Evolutionary conservation across 208 protist genomes (phyloP), one percentile per base, ranked within the genome.

Genomic region (Strigomonas galati): DNA sequence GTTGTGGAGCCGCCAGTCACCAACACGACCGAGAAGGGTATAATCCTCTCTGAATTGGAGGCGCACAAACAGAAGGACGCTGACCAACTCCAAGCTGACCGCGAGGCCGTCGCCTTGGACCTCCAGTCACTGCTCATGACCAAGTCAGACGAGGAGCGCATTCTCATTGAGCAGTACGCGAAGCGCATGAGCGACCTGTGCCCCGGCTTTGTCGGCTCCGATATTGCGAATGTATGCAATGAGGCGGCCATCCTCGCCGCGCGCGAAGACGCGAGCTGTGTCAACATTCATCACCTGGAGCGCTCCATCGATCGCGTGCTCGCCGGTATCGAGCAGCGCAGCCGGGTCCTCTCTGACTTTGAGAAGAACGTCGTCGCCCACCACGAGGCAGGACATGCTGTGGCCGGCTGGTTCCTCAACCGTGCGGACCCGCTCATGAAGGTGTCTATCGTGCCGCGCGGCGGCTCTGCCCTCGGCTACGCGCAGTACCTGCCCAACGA

Each of bases 371-470:
- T 93, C 9, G 94, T 99, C 6, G 98, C 98, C 15, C 97, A 99
- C 76, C 98, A 99, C 82, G 98, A 99, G 84, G 97, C 98, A 7
- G 98, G 98, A 2, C 98, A 99, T 74, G 98, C 97, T 27, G 85
- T 99, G 10, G 88, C 76, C 26, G 95, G 96, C 21, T 99, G 98
- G 98, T 99, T 98, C 81, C 87, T 99, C 3, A 85, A 98, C 73
- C 85, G 98, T 62, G 88, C 97, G 0, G 89, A 98, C 57, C 98
- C 98, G 43, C 79, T 99, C 26, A 91, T 99, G 62, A 99, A 99
- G 71, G 96, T 98, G 26, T 98, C 96, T 7, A 99, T 99, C 52
- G 91, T 99, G 37, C 98, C 98, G 19, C 81, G 98, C 48, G 97
- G 97, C 6, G 71, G 78, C 28, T 96, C 82, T 17, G 97, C 97